phyloP scores from a whole-genome alignment of 2,329 filamentous ascomycete species.

The Ilyonectria mors-panacis region DNA sequence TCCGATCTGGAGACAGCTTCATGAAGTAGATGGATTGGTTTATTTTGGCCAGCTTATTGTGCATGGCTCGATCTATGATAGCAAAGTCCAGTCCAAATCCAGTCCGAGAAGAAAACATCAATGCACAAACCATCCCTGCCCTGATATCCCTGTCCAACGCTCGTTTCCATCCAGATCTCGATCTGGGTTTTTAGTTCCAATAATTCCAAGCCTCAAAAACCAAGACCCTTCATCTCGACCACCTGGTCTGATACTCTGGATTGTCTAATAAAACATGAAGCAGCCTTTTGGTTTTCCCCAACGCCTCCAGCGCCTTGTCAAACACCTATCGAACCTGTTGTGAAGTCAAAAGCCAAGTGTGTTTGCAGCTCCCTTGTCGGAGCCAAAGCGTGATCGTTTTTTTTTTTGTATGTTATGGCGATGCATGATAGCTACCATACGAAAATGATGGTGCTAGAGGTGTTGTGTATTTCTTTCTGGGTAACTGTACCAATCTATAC shows the following conservation, averaged over 20 bases:
- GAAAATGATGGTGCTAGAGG: background rate
- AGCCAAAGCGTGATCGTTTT: background rate
- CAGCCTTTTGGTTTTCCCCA: background rate
- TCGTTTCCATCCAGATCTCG: background rate
- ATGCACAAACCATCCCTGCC: background rate
- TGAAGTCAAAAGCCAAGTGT: too few species aligned
- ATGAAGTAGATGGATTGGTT: too few species aligned
- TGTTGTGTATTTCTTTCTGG: background rate
- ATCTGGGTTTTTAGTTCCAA: background rate
- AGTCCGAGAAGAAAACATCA: background rate
- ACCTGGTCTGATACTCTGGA: background rate
- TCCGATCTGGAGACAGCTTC: background rate
- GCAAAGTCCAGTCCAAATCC: conserved; percentile 1
- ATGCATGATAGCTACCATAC: background rate
- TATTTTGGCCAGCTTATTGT: background rate
- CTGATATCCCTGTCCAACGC: background rate
- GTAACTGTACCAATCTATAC: background rate
- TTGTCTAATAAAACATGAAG: background rate
- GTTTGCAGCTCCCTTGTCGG: background rate
- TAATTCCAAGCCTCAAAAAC: background rate
- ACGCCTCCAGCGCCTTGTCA: background rate
- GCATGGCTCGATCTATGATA: background rate
- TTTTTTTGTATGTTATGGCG: background rate
- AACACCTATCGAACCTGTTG: background rate
- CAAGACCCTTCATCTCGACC: background rate